Base-by-base conservation (phyloP, 345 rosid genomes). In the Sisymbrium altissimum region DNA sequence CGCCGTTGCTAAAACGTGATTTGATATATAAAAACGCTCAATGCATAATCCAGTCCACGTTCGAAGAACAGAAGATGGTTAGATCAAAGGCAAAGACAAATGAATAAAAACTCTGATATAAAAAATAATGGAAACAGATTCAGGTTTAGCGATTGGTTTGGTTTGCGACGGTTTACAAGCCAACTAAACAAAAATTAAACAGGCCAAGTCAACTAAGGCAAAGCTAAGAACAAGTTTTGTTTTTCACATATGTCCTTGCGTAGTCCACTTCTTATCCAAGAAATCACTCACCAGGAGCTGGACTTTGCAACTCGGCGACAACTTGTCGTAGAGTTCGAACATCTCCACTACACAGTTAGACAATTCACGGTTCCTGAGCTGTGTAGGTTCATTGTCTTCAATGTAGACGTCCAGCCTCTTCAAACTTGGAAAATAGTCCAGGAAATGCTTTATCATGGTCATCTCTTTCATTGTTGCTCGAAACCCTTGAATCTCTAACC, bases 381-480 rank as follows among this genome's bases (percentile, higher is more conserved):
- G n/a, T n/a, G n/a, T n/a, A n/a, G 6, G 61, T 12, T 30, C 73
- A 19, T 30, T 41, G 3, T 56, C 73, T 56, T 56, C 55, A 19
- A 43, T 6, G 35, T 4, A 45, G 29, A 69, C 50, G 30, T 19
- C 14, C 9, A 55, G 23, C 64, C 27, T 25, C 43, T 43, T 57
- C 13, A 69, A 43, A 32, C 41, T 0, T 18, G 54, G 55, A 18
- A 69, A 56, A 57, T 13, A 44, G 4, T 56, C 54, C 25, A 69
- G 18, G 55, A 69, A 69, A 43, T 69, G 62, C 39, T 6, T 27
- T 8, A 67, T 53, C 39, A 67, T 53, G 4, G 19, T 3, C 14
- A 67, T 25, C 54, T 56, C 64, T 56, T 35, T 69, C 9, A 11
- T 55, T 14, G 73, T 55, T 41, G 50, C 62, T 52, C 13, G 6